Evolutionary conservation across 2,329 filamentous ascomycete genomes (phyloP).

Genomic region (Aspergillus pseudoterreus): DNA sequence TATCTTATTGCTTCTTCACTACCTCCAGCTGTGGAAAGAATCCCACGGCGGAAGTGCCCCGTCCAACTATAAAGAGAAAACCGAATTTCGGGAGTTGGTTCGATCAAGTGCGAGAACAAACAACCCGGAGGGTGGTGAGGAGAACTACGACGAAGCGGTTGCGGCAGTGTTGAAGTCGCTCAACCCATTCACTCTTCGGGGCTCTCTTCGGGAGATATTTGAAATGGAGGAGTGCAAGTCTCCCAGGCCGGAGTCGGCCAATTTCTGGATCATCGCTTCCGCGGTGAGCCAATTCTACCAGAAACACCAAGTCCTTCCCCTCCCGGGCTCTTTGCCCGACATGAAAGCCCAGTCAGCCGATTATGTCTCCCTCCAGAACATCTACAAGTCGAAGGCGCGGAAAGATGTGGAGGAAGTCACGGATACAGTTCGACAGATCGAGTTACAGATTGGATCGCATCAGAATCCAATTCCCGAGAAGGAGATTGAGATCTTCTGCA

Average conservation of each 20-base stretch:
- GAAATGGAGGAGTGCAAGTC: slow-evolving; percentile 60
- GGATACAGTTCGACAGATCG: slow-evolving; percentile 56
- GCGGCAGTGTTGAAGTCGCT: slow-evolving; percentile 86
- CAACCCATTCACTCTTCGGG: slow-evolving; percentile 63
- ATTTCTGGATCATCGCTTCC: slow-evolving; percentile 85
- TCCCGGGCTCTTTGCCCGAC: slow-evolving; percentile 85
- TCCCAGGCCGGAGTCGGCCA: slow-evolving; percentile 48
- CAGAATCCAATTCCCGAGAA: slow-evolving; percentile 55
- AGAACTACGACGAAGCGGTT: slow-evolving; percentile 93
- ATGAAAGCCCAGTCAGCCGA: slow-evolving; percentile 94
- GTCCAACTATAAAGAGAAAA: slow-evolving; percentile 78
- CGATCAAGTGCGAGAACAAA: slow-evolving; percentile 63
- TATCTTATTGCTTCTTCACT: slow-evolving; percentile 75
- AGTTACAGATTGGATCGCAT: slow-evolving; percentile 48
- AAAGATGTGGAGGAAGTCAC: slow-evolving; percentile 74
- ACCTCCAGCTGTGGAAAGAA: slow-evolving; percentile 75
- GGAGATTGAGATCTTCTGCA: slow-evolving; percentile 90
- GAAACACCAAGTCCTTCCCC: slow-evolving; percentile 68
- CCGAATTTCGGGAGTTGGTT: slow-evolving; percentile 71
- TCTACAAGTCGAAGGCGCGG: slow-evolving; percentile 87
- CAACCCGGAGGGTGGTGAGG: slow-evolving; percentile 82
- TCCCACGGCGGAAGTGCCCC: slow-evolving; percentile 66
- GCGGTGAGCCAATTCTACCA: slow-evolving; percentile 75
- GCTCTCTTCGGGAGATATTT: slow-evolving; percentile 73
- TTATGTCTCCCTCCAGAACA: slow-evolving; percentile 84